A percentile compares a stretch with the other conserved stretches of the same genome.
Evolutionary conservation across 2,329 filamentous ascomycete species (phyloP).

Genomic region (Dactylonectria macrodidyma): DNA sequence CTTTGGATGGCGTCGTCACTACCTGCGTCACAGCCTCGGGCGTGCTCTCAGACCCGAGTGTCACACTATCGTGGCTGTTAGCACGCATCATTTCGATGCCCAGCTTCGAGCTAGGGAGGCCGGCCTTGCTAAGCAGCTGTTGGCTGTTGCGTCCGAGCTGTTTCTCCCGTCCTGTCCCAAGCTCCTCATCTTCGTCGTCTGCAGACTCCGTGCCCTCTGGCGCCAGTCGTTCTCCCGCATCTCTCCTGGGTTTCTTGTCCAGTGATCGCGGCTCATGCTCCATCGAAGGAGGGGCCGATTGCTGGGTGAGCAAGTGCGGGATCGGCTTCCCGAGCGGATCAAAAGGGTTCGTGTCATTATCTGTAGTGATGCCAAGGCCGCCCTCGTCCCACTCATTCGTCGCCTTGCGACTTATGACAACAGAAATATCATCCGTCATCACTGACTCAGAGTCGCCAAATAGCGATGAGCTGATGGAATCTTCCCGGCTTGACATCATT

Average conservation of each 20-base stretch:
- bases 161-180: constrained; percentile 68
- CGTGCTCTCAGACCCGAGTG: constrained; percentile 64
- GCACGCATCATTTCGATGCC: constrained; percentile 98
- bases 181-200: constrained; percentile 94
- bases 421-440: constrained; percentile 82
- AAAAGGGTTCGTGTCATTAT: constrained; percentile 64
- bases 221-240: constrained; percentile 80
- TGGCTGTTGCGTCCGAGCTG: constrained; percentile 64
- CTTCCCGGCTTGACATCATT: constrained; percentile 86
- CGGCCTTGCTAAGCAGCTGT: constrained; percentile 61
- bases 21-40: constrained; percentile 68
- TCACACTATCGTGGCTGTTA: constrained; percentile 90
- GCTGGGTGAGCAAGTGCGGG: constrained; percentile 70
- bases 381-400: constrained; percentile 85
- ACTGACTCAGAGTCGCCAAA: constrained; percentile 89
- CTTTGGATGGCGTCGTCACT: constrained; percentile 63
- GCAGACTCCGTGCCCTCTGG: constrained; percentile 87
- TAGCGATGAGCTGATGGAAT: constrained; percentile 89
- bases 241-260: constrained; percentile 82
- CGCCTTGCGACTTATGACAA: constrained; percentile 80
- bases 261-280: constrained; percentile 73
- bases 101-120: constrained; percentile 86
- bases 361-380: constrained; percentile 81
- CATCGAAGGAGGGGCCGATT: constrained; percentile 76
- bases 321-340: constrained; percentile 59